Percentiles rank a stretch among this genome's conserved stretches.
These are phyloP conservation scores for Speleostelium caveatum DNA, from an alignment of 78 protist species.

Conservation along the genomic window DNA sequence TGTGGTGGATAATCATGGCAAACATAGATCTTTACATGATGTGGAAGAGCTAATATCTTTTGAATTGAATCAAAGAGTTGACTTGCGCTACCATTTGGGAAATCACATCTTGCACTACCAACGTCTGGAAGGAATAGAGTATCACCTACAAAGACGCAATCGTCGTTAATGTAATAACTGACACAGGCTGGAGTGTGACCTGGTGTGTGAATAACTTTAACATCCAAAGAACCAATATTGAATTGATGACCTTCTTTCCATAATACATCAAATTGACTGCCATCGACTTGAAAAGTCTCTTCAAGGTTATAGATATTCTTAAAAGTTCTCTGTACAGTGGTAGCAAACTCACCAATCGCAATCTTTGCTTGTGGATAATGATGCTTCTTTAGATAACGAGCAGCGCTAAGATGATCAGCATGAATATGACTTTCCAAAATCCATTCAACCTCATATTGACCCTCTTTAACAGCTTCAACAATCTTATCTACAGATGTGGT, in stretches of 20 bases:
- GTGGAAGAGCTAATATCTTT: constrained; percentile 67
- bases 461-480: constrained; percentile 19
- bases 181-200: constrained; percentile 91
- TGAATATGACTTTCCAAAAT: constrained; percentile 83
- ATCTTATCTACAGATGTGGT: constrained; percentile 64
- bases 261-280: constrained; percentile 70
- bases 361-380: constrained; percentile 42
- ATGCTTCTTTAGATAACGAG: constrained; percentile 17
- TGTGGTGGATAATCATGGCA: constrained; percentile 86
- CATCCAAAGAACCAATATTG: constrained; percentile 46
- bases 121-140: constrained; percentile 87
- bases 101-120: constrained; percentile 88
- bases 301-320: constrained; percentile 25
- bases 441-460: constrained; percentile 55
- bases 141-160: constrained; percentile 82
- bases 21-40: constrained; percentile 39
- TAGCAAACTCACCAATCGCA: constrained; percentile 59
- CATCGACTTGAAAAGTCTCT: constrained; percentile 38
- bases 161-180: constrained; percentile 65
- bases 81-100: constrained; percentile 81
- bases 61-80: constrained; percentile 56
- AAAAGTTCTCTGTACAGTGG: constrained; percentile 47
- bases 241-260: constrained; percentile 72
- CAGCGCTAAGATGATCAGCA: constrained; percentile 81
- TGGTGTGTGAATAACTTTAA: constrained; percentile 73